Evolutionary conservation across 176 grass and related monocot genomes (phyloP).

Genomic region (Rhipidocladum racemiflorum): DNA sequence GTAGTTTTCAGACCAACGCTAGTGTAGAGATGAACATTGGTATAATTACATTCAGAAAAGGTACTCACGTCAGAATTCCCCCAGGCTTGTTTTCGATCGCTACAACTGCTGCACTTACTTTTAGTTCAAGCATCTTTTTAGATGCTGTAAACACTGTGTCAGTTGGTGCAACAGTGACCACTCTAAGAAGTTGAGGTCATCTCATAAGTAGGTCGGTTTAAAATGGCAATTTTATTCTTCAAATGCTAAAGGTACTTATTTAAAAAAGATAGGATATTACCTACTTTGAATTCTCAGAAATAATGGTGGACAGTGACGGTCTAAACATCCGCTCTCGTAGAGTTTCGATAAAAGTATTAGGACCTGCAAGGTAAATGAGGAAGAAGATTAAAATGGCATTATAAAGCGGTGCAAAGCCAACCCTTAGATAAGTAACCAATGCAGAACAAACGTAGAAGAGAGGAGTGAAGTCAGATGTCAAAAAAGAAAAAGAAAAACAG

Average conservation of each 20-base stretch:
- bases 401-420: not conserved
- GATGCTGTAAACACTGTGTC: constrained; percentile 87
- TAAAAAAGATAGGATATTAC: constrained; percentile 75
- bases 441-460: not conserved
- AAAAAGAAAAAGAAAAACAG: not conserved
- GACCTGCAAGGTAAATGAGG: constrained; percentile 53
- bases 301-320: constrained; percentile 84
- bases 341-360: constrained; percentile 95
- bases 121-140: constrained; percentile 93
- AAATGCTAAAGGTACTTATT: constrained; percentile 10
- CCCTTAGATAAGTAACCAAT: not conserved
- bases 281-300: constrained; percentile 99
- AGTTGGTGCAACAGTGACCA: constrained; percentile 72
- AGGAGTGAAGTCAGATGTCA: not conserved
- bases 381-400: not conserved
- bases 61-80: constrained; percentile 86
- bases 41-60: constrained; percentile 9
- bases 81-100: constrained; percentile 81
- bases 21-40: not conserved
- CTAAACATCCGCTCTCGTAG: constrained; percentile 86
- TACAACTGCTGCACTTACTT: constrained; percentile 80
- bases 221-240: not conserved
- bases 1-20: not conserved
- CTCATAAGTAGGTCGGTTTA: constrained; percentile 18
- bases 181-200: constrained; percentile 47